A percentile compares a stretch with the other conserved stretches of the same genome.
Conservation (phyloP, 169 alveolate genomes). For the Theileria orientalis region DNA sequence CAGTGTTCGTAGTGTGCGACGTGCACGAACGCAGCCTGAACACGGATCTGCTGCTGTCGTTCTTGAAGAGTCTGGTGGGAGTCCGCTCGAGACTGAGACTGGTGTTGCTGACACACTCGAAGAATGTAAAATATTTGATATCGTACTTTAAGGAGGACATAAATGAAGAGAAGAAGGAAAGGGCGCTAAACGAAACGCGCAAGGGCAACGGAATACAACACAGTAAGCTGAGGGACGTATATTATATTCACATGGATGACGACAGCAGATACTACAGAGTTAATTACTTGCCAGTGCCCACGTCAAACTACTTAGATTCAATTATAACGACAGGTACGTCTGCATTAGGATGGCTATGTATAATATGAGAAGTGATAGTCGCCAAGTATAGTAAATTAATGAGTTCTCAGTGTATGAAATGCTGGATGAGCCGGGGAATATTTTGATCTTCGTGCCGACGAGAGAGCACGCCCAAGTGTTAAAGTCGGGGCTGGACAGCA, state of each 20-base stretch:
- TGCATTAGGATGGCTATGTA: too few species aligned
- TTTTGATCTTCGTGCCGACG: constrained; percentile 57
- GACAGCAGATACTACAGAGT: constrained; percentile 8
- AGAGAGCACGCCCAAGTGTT: constrained; percentile 31
- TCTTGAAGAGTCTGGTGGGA: constrained; percentile 42
- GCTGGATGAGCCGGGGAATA: constrained; percentile 36
- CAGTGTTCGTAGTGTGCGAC: constrained; percentile 65
- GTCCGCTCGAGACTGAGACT: constrained; percentile 50
- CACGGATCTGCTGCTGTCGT: constrained; percentile 63
- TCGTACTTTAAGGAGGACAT: constrained; percentile 46
- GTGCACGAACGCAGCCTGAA: constrained; percentile 54
- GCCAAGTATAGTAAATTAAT: too few species aligned
- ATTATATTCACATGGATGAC: constrained; percentile 18
- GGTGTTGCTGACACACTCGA: constrained; percentile 33
- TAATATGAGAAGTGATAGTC: too few species aligned
- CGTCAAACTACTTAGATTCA: constrained; percentile 58
- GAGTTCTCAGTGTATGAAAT: too few species aligned
- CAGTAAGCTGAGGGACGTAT: constrained; percentile 15
- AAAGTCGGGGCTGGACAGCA: constrained; percentile 9
- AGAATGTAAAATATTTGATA: constrained; percentile 21
- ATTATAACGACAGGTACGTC: constrained; percentile 57
- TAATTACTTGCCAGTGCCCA: constrained; percentile 43
- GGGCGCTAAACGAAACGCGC: background rate
- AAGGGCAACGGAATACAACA: background rate
- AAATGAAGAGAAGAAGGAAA: background rate